Conservation (phyloP, 1,284 basidiomycete genomes). For the Lentinula novae-zelandiae region DNA sequence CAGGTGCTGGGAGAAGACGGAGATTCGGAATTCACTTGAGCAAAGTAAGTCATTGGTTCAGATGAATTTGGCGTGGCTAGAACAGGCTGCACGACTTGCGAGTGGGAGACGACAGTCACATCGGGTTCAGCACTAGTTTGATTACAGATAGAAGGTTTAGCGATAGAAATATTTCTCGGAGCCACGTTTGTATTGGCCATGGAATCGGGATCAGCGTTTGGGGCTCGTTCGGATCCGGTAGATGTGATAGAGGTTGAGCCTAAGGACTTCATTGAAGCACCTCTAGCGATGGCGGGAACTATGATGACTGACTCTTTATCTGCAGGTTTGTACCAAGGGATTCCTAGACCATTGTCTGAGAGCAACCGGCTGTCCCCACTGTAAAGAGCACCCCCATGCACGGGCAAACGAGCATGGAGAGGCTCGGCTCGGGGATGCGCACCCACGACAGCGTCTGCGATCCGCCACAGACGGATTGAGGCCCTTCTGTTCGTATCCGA, state of each 20-base stretch:
- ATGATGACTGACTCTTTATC: not conserved
- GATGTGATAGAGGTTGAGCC: not conserved
- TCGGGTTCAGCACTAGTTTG: not conserved
- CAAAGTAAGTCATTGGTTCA: not conserved
- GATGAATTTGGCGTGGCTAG: not conserved
- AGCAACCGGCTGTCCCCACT: not conserved
- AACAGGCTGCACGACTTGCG: not conserved
- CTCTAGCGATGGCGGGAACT: not conserved
- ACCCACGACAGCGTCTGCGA: slow-evolving; percentile 8
- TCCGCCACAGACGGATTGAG: not conserved
- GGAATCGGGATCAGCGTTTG: not conserved
- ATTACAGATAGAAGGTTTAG: not conserved
- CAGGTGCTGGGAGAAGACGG: not conserved
- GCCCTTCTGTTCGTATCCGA: not conserved
- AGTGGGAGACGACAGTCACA: not conserved
- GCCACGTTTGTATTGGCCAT: not conserved
- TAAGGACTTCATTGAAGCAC: not conserved
- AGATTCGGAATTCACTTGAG: not conserved
- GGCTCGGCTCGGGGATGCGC: slow-evolving; percentile 10
- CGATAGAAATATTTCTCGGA: not conserved
- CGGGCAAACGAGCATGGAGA: not conserved
- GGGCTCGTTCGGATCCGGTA: not conserved
- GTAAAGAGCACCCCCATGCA: not conserved
- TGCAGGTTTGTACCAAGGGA: not conserved
- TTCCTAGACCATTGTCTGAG: not conserved